Conservation (phyloP, 768 basidiomycete genomes). For the Boletus sp. region DNA sequence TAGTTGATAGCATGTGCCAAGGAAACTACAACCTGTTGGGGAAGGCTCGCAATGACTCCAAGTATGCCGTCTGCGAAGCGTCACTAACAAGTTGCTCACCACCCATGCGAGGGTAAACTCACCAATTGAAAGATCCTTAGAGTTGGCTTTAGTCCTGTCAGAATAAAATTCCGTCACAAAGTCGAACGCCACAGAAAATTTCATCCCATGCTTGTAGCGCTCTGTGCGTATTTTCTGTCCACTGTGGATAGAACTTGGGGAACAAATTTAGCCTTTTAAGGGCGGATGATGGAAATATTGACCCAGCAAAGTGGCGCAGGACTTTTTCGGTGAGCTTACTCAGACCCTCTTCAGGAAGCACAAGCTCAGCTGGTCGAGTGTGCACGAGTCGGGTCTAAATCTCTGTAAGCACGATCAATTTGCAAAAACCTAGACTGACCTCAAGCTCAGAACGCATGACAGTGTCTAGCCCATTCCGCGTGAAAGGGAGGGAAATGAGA, state of each 20-base stretch:
- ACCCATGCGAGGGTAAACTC: neutral
- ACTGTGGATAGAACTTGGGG: constrained; percentile 35
- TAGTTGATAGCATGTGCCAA: constrained; percentile 72
- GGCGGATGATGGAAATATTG: constrained; percentile 9
- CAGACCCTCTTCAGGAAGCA: constrained; percentile 58
- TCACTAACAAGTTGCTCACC: neutral
- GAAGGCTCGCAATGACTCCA: constrained; percentile 61
- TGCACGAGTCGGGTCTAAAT: constrained; percentile 82
- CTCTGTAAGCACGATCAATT: neutral
- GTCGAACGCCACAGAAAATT: constrained; percentile 69
- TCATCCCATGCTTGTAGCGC: constrained; percentile 48
- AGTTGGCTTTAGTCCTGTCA: constrained; percentile 42
- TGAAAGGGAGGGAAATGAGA: constrained; percentile 2
- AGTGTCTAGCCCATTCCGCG: constrained; percentile 48
- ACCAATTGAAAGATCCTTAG: constrained; percentile 34
- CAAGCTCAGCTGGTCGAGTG: constrained; percentile 75
- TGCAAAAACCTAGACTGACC: constrained; percentile 36
- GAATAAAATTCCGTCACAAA: constrained; percentile 65
- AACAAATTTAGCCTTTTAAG: constrained; percentile 7
- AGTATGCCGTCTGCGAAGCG: constrained; percentile 51
- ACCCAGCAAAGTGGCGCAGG: constrained; percentile 70
- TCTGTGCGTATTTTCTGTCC: constrained; percentile 59
- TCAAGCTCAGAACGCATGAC: constrained; percentile 88
- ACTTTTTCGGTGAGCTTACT: constrained; percentile 74
- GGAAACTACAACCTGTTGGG: constrained; percentile 65